A percentile compares a stretch with the other conserved stretches of the same genome.
Evolutionary conservation across 208 protist species (phyloP).

Genomic region (Trypanosoma rangeli): DNA sequence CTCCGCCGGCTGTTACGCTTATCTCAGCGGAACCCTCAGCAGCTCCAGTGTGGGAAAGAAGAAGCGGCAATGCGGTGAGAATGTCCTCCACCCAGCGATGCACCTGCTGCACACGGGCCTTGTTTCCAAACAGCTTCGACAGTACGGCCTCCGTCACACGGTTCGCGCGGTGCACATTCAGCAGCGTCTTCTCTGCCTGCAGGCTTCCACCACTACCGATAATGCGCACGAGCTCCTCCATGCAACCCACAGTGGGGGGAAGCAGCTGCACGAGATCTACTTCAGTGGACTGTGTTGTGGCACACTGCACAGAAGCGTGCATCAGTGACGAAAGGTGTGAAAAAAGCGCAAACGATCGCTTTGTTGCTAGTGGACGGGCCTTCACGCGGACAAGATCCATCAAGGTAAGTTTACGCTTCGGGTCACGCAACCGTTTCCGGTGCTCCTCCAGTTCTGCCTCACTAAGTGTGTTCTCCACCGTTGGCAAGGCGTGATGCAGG

Average conservation of each 20-base stretch:
- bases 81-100: conserved; percentile 51
- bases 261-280: conserved; percentile 34
- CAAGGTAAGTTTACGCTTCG: conserved; percentile 72
- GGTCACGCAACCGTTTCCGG: conserved; percentile 73
- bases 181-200: conserved; percentile 84
- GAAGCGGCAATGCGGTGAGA: conserved; percentile 1
- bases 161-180: conserved; percentile 71
- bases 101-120: conserved; percentile 59
- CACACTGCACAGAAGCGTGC: conserved; percentile 13
- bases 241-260: conserved; percentile 58
- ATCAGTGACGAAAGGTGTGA: conserved; percentile 50
- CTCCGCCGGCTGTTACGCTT: conserved; percentile 1
- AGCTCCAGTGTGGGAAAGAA: conserved; percentile 8
- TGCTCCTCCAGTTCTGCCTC: conserved; percentile 79
- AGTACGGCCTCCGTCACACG: conserved; percentile 71
- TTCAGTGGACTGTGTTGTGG: not conserved
- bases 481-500: conserved; percentile 85
- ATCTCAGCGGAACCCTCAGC: not conserved
- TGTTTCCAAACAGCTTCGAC: conserved; percentile 84
- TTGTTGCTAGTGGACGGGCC: conserved; percentile 81
- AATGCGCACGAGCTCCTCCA: conserved; percentile 87
- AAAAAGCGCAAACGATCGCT: conserved; percentile 76
- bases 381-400: conserved; percentile 81
- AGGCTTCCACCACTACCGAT: conserved; percentile 82
- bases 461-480: conserved; percentile 77